Base-by-base conservation (phyloP, 257 asterid species). In the Vinca minor region DNA sequence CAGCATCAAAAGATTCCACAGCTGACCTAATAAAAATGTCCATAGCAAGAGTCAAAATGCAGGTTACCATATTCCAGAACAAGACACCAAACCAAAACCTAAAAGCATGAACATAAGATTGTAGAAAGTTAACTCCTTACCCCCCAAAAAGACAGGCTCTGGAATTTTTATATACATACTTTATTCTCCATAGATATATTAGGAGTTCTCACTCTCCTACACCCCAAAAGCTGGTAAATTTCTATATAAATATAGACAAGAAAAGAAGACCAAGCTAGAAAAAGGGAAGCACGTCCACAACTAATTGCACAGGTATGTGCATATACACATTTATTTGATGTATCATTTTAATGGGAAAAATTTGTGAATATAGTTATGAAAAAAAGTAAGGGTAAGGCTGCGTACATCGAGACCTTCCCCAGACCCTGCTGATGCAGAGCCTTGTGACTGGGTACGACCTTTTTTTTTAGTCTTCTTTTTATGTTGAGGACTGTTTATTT, bases 1-100 rank as follows among this genome's bases (percentile, higher is more conserved):
- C 78, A 46, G 71, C 41, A 66, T 76, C 46, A 50, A 69, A 74
- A 36, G 72, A 64, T 71, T 80, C 77, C 54, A 67, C 71, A 73
- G 35, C 81, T 62, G 81, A 61, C 83, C 96, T 91, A 78, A 66
- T 65, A 64, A 60, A 44, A 61, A 71, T 63, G 21, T 61, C 67
- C 62, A 71, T 10, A 26, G 23, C 17, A 50, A 23, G 4, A 68
- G 8, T 8, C 21, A 21, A 8, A 46, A 42, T 62, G 44, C 4
- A 15, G 8, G 14, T 46, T 28, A 64, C 20, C 59, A 28, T 17
- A 14, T 54, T 39, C 14, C 42, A 35, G 13, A 38, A 49, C 49
- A 55, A 54, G 41, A 44, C 61, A 65, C 21, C 60, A 63, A 53
- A 25, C 39, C 14, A 38, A 39, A 44, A 45, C 49, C 18, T 62